Base-by-base conservation (phyloP, 495 filamentous ascomycete genomes). In the Melanomma pulvis-pyrius region DNA sequence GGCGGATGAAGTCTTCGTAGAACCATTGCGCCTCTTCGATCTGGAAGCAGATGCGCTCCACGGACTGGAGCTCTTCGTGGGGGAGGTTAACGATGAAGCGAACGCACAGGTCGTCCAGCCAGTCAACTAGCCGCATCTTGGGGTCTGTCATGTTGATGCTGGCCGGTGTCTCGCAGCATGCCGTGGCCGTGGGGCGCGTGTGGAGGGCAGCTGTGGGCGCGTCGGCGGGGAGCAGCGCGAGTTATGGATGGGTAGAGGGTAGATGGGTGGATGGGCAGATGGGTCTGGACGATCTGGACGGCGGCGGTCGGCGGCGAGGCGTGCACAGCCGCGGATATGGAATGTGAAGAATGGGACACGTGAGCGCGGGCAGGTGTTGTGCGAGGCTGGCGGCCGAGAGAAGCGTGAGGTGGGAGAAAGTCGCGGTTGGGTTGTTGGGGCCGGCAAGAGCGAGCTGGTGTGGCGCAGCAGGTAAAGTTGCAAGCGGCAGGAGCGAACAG, bases 21-120 rank as follows among this genome's bases (percentile, higher is more conserved):
- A 92, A 98, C 94, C 94, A 98, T 89, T 98, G 94, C 73, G 94
- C 94, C 74, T 97, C 96, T 78, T 98, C 94, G 59, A 98, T 89
- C 79, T 97, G 93, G 77, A 98, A 98, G 77, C 92, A 97, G 74
- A 98, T 92, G 67, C 94, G 90, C 73, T 93, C 92, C 22, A 96
- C 90, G 0, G 89, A 91, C 64, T 88, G 85, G 29, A 97, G 87
- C 76, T 98, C 94, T 76, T 93, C 92, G 66, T 86, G 83, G 22
- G 94, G 94, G 52, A 97, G 83, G 78, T 98, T 97, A 73, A 98
- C 91, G 71, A 98, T 93, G 74, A 98, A 98, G 65, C 87, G 90
- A 75, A 96, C 92, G 76, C 91, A 96, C 50, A 97, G 83, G 79
- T 97, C 92, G 88, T 96, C 92, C 81, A 97, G 82, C 92, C 92